Percentiles rank a stretch among this genome's conserved stretches.
These are phyloP conservation scores for Gloeophyllum trabeum DNA, from an alignment of 768 basidiomycete genomes.

Conservation along the genomic window DNA sequence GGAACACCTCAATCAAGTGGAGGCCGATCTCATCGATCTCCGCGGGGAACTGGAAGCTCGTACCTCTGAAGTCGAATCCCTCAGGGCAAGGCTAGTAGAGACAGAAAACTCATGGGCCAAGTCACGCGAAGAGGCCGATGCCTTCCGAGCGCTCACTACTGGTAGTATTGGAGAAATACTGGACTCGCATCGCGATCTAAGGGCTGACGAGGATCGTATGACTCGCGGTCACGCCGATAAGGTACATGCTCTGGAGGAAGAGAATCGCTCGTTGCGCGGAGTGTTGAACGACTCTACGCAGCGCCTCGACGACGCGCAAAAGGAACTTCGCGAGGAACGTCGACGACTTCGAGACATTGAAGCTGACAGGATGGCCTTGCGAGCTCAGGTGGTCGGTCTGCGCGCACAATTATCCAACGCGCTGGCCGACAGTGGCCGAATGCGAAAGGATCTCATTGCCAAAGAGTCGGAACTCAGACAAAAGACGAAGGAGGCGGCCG, in stretches of 20 bases:
- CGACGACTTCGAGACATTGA: conserved; percentile 53
- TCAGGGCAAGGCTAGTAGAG: conserved; percentile 55
- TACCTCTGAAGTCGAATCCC: conserved; percentile 60
- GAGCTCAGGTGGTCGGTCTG: conserved; percentile 64
- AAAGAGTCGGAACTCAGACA: conserved; percentile 58
- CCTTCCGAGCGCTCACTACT: conserved; percentile 78
- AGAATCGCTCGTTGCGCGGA: conserved; percentile 62
- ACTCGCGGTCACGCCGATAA: conserved; percentile 74
- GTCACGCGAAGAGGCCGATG: conserved; percentile 88
- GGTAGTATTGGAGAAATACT: conserved; percentile 78
- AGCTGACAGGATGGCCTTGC: conserved; percentile 48
- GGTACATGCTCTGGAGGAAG: conserved; percentile 67
- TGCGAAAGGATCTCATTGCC: conserved; percentile 57
- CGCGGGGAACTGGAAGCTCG: conserved; percentile 74
- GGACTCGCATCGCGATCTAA: conserved; percentile 78
- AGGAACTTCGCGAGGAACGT: conserved; percentile 56
- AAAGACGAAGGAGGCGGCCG: conserved; percentile 51
- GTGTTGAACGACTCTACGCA: conserved; percentile 73
- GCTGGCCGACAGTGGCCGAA: conserved; percentile 52
- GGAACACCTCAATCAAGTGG: conserved; percentile 58
- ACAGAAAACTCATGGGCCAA: conserved; percentile 88
- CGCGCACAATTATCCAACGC: conserved; percentile 64
- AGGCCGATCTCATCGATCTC: conserved; percentile 68
- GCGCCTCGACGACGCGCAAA: conserved; percentile 58
- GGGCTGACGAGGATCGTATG: conserved; percentile 72